Base-by-base conservation (phyloP, 305 asterid species). In the Ajuga reptans region DNA sequence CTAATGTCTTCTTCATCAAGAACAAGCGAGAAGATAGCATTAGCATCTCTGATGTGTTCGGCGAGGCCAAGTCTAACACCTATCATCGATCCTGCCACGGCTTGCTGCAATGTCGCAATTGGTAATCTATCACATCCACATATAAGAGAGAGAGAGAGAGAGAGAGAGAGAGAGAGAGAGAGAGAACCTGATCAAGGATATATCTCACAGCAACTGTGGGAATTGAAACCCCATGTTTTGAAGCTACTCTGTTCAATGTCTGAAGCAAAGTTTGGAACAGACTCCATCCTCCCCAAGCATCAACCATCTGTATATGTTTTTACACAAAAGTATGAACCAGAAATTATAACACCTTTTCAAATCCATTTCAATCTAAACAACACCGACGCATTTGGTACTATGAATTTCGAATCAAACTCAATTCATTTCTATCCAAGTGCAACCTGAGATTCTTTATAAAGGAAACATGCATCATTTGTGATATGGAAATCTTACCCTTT, bases 271-370 rank as follows among this genome's bases (percentile, higher is more conserved):
- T 83, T 77, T 92, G 98, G 83, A 92, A 92, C 71, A 84, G 88
- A 73, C 83, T 80, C 98, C 98, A 92, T 66, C 98, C 97, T 67
- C 98, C 98, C 98, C 97, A 92, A 41, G 96, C 97, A 71, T 92
- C 97, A 81, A 92, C 84, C 98, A 92, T 92, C 98, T 92, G 82
- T 64, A 73, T 47, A 68, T 21, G 27, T 76, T 63, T 69, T 10
- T 10, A 31, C 36, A 31, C 36, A 31, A 31, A 31, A 31, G 36
- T 31, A 31, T 1, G 4, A 31, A 57, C 15, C 12, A 9, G 18
- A 15, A 37, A 17, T 37, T 42, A 12, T 37, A 43, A 12, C 41
- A 18, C 31, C 27, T 0, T 21, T 21, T 21, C 27, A 21, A 21
- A 2, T 21, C 27, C 27, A 21, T 21, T 0, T 21, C 27, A 21